phyloP scores from a whole-genome alignment of 306 rosid genomes.

The Hylodesmum podocarpum region DNA sequence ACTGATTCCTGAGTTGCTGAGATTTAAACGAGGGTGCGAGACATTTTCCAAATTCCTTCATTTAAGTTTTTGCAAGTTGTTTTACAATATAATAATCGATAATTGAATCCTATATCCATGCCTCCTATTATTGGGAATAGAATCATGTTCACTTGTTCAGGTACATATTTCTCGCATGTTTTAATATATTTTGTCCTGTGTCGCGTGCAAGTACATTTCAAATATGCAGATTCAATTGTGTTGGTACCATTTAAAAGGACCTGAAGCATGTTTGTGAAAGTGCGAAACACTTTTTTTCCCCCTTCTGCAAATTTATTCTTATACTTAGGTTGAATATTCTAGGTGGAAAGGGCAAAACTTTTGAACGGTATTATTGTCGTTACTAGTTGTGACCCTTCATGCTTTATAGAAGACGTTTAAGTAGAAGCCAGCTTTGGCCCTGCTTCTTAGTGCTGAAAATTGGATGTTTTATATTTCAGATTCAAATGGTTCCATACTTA shows the following conservation, averaged over 20 bases:
- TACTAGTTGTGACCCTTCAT: not conserved
- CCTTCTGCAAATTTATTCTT: not conserved
- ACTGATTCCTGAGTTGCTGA: not conserved
- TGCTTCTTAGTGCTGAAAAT: not conserved
- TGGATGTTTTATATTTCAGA: conserved; percentile 5
- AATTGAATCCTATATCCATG: not conserved
- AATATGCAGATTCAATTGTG: not conserved
- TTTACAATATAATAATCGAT: not conserved
- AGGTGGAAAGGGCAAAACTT: too few relatives aligned
- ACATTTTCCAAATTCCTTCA: not conserved
- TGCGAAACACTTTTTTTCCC: not conserved
- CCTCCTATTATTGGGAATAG: not conserved
- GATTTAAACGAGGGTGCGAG: not conserved
- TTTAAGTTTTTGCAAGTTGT: not conserved
- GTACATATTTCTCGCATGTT: not conserved
- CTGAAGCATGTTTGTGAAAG: not conserved
- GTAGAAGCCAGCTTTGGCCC: not conserved
- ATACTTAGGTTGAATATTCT: not conserved
- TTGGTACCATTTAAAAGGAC: not conserved
- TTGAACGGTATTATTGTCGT: not conserved
- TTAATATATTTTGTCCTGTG: not conserved
- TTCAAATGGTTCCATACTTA: not conserved
- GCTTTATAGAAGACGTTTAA: not conserved
- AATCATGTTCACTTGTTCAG: not conserved
- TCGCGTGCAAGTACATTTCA: not conserved